Conservation (phyloP, 345 rosid species). For the rapeseed (Brassica napus) region Da-Ae NC_063440.1:24305001-24305500, state of each 20-base stretch:
- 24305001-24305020: background rate
- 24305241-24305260: conserved; percentile 36
- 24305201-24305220: conserved; percentile 6
- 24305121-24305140: background rate
- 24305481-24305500: no score
- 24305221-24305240: conserved; percentile 10
- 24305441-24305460: no score
- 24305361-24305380: background rate
- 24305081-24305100: conserved; percentile 26
- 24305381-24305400: background rate
- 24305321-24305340: conserved; percentile 5
- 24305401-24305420: no score
- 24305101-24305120: conserved; percentile 15
- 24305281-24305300: conserved; percentile 39
- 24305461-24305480: no score
- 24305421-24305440: no score
- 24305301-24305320: conserved; percentile 30
- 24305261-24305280: conserved; percentile 37
- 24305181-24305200: conserved; percentile 7
- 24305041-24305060: conserved; percentile 5
- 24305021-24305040: background rate
- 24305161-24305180: conserved; percentile 17
- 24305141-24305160: conserved; percentile 25
- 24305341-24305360: background rate
- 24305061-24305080: conserved; percentile 39